These are phyloP conservation scores for Fusarium sp. DNA, from an alignment of 2,329 filamentous ascomycete species.

Conservation along the genomic window DNA sequence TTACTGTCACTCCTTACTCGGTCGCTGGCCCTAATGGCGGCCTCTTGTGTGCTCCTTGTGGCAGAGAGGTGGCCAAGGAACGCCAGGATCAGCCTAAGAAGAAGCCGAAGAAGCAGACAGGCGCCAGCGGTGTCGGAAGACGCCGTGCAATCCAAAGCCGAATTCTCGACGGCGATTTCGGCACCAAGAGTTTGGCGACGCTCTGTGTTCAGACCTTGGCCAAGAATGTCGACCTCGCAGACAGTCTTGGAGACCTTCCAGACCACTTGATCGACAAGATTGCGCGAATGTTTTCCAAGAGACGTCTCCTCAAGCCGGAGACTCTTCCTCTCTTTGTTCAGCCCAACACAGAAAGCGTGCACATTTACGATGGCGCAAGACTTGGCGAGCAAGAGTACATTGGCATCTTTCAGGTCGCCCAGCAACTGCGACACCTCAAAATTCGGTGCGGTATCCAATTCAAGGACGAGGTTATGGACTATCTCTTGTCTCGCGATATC, in stretches of 20 bases:
- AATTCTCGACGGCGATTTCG: constrained; percentile 80
- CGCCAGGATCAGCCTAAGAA: constrained; percentile 55
- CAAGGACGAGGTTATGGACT: constrained; percentile 86
- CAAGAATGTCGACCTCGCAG: constrained; percentile 71
- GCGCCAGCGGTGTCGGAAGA: constrained; percentile 65
- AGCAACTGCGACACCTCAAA: constrained; percentile 76
- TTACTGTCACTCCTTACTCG: constrained; percentile 92
- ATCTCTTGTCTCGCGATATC: constrained; percentile 78
- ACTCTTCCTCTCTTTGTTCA: constrained; percentile 70
- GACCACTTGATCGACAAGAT: constrained; percentile 68
- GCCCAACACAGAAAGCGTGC: constrained; percentile 62
- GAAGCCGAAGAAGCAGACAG: constrained; percentile 62
- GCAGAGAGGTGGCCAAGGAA: constrained; percentile 78
- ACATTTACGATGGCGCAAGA: constrained; percentile 70
- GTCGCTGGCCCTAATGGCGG: constrained; percentile 85
- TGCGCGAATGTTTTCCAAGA: constrained; percentile 70
- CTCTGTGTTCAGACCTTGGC: constrained; percentile 73
- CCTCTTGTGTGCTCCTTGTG: constrained; percentile 85
- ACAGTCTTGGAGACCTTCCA: constrained; percentile 71
- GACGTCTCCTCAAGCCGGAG: constrained; percentile 64
- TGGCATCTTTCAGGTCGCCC: constrained; percentile 81
- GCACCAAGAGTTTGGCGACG: constrained; percentile 76
- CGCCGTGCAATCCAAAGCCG: constrained; percentile 86
- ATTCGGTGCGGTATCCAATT: constrained; percentile 90
- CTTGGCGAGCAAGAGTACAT: constrained; percentile 82